Base-by-base conservation (phyloP, 768 basidiomycete species). In the Dentipellis sp. region DNA sequence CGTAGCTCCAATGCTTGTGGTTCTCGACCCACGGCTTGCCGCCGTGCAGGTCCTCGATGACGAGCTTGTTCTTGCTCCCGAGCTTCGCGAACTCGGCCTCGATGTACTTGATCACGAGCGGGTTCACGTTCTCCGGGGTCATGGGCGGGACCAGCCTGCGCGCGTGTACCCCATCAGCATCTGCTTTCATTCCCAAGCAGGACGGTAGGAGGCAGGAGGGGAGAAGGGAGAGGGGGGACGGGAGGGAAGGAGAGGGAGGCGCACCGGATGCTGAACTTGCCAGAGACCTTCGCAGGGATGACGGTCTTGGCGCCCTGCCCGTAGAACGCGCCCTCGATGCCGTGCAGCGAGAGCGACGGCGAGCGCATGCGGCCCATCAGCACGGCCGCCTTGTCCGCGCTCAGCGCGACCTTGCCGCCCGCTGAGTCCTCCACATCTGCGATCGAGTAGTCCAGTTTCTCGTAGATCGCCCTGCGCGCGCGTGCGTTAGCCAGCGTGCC, bases 341-440 rank as follows among this genome's bases (percentile, higher is more conserved):
- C 95, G 67, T 98, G 94, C 22, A 98, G 72, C 2, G 91, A 94
- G 59, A 98, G 78, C 56, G 86, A 88, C 2, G 94, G 90, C 63
- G 81, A 75, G 36, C 93, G 82, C 94, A 97, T 97, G 62, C 92
- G 83, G 39, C 89, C 91, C 94, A 95, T 98, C 39, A 98, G 74
- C 19, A 88, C 80, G 10, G 73, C 68, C 34, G 83, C 83, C 68
- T 93, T 94, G 68, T 94, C 85, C 4, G 80, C 72, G 2, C 83
- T 85, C 21, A 97, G 67, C 2, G 88, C 83, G 62, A 91, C 83
- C 61, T 78, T 65, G 9, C 75, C 88, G n/a, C 93, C 92, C 14
- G 83, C 85, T 2, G 88, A 77, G 51, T 78, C 72, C 66, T 92
- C 84, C 50, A 95, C 76, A 65, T 97, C 93, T 10, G 75, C 64